A percentile compares a stretch with the other conserved stretches of the same genome.
Conservation (phyloP, 768 basidiomycete species). For the Russula lepida region DNA sequence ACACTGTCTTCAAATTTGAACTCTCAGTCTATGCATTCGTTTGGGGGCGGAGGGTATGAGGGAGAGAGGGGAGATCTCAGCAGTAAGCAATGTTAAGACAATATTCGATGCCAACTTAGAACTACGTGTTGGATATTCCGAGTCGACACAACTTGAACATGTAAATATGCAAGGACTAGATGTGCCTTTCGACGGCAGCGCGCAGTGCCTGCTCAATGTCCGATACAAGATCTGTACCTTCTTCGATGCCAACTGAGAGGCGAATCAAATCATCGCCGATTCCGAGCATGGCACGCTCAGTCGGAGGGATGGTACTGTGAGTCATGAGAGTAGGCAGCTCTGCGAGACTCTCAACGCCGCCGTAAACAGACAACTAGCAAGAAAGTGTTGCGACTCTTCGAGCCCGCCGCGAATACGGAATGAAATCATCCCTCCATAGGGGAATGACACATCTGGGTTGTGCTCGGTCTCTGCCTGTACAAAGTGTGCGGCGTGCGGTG, state of each 20-base stretch:
- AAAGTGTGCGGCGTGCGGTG: slow-evolving; percentile 62
- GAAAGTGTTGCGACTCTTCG: slow-evolving; percentile 53
- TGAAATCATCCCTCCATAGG: slow-evolving; percentile 85
- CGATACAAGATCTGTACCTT: slow-evolving; percentile 66
- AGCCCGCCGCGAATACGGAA: slow-evolving; percentile 49
- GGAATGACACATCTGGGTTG: slow-evolving; percentile 50
- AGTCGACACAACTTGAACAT: no score
- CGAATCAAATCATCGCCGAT: slow-evolving; percentile 73
- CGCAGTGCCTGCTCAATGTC: slow-evolving; percentile 65
- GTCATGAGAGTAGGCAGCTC: slow-evolving; percentile 89
- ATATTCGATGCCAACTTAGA: no score
- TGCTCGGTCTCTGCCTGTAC: slow-evolving; percentile 33
- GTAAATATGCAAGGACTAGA: no score
- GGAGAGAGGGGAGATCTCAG: no score
- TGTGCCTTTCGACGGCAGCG: slow-evolving; percentile 26
- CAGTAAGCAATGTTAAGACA: no score
- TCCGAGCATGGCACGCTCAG: slow-evolving; percentile 58
- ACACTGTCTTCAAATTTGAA: no score
- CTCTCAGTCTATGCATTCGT: no score
- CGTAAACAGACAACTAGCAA: slow-evolving; percentile 79
- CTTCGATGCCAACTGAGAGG: slow-evolving; percentile 84
- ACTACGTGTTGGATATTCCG: no score
- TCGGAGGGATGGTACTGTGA: slow-evolving; percentile 66
- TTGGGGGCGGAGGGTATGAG: no score
- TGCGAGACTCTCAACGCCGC: slow-evolving; percentile 86